Percentiles rank a stretch among this genome's conserved stretches.
Conservation (phyloP, 225 moss, liverwort and hornwort genomes). For the Sphagnum tenellum region DNA sequence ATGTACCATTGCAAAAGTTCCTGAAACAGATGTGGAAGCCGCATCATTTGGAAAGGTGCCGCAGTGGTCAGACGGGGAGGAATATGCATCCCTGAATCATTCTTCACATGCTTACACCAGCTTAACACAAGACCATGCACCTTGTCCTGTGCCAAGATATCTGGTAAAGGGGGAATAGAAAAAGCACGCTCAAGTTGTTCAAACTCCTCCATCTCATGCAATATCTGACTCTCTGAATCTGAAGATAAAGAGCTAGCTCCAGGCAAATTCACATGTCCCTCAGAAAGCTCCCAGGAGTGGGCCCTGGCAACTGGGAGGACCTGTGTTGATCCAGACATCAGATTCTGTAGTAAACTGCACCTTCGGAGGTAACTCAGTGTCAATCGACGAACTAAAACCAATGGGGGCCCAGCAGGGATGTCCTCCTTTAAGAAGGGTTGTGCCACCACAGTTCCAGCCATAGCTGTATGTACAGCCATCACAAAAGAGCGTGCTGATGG, state of each 20-base stretch:
- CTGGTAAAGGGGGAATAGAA: conserved; percentile 52
- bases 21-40: conserved; percentile 76
- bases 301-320: conserved; percentile 70
- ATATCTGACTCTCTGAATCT: conserved; percentile 30
- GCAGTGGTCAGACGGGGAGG: conserved; percentile 60
- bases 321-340: conserved; percentile 57
- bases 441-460: conserved; percentile 35
- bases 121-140: conserved; percentile 36
- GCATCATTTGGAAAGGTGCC: conserved; percentile 76
- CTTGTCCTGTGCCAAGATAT: conserved; percentile 44
- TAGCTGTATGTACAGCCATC: conserved; percentile 39
- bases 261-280: conserved; percentile 20
- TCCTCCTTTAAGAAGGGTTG: conserved; percentile 18
- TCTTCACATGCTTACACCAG: conserved; percentile 71
- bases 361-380: conserved; percentile 80
- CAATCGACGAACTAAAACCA: conserved; percentile 51
- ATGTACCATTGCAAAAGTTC: conserved; percentile 74
- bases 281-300: conserved; percentile 79
- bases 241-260: conserved; percentile 22
- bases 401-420: conserved; percentile 25
- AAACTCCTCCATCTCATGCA: conserved; percentile 67
- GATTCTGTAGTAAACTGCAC: conserved; percentile 60
- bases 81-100: conserved; percentile 32
- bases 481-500: conserved; percentile 49
- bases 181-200: conserved; percentile 68